Base-by-base conservation (phyloP, 768 basidiomycete species). In the Lactarius tabidus region DNA sequence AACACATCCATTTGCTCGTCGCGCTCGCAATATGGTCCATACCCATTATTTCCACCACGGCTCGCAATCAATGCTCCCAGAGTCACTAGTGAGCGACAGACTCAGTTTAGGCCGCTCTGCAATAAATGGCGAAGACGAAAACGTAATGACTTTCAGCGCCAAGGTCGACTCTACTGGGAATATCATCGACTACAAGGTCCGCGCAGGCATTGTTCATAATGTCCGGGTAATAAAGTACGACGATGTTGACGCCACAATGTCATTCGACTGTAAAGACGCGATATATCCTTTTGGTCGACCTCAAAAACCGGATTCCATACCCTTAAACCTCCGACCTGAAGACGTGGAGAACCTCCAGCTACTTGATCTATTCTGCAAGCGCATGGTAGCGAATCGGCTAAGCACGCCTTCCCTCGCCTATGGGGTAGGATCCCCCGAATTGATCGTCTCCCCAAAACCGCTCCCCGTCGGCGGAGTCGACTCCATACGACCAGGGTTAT, bases 131-230 rank as follows among this genome's bases (percentile, higher is more conserved):
- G 65, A 71, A 2, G 75, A 77, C 0, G 85, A 89, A 69, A 82
- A 80, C 7, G 87, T 87, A 2, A 70, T 99, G 67, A 88, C 93
- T 0, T 93, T 98, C 76, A 96, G 94, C 64, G 79, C 81, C 59
- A 88, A 87, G 70, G 65, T 98, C 9, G 81, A 86, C 66, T 67
- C 75, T 0, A 67, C 73, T 2, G 92, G 93, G 0, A 79, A 85
- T n/a, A 80, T 96, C 41, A 69, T 84, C 14, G 92, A 95, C 62
- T 81, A 83, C 69, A 79, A 80, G 66, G 82, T 97, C 36, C 81
- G 85, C 12, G 83, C 91, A 2, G 92, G 89, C 2, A 70, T 94
- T 61, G 77, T 97, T 57, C 83, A 84, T 53, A 91, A 95, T 63
- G 75, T 94, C 59, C 72, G 80, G 53, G 74, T 77, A 18, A 69